phyloP scores from a whole-genome alignment of 2,329 filamentous ascomycete species.

The Grosmannia penicillata region DNA sequence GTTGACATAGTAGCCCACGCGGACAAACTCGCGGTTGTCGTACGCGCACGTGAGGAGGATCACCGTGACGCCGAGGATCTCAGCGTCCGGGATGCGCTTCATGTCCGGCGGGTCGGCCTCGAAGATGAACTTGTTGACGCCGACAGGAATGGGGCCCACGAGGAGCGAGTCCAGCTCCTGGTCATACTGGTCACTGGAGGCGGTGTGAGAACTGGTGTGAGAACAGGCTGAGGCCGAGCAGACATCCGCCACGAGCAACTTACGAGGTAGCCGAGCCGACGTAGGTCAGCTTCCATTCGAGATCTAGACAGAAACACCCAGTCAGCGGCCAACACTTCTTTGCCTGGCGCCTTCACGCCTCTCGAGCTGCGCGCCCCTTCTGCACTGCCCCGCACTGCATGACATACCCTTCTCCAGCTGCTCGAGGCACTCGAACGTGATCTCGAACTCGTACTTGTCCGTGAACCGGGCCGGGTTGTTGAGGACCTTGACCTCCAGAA shows the following conservation, averaged over 20 bases:
- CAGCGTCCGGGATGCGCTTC: conserved; percentile 78
- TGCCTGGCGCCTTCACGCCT: too few species aligned
- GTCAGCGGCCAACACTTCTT: background rate
- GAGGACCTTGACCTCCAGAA: conserved; percentile 86
- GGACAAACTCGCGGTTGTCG: conserved; percentile 90
- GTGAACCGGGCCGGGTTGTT: conserved; percentile 96
- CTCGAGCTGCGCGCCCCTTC: too few species aligned
- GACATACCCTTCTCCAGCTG: conserved; percentile 71
- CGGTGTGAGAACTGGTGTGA: background rate
- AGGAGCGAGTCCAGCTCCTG: conserved; percentile 96
- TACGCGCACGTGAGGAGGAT: conserved; percentile 94
- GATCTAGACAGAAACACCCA: conserved; percentile 39
- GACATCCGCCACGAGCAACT: conserved; percentile 22
- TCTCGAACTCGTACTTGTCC: conserved; percentile 91
- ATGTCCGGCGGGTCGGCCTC: conserved; percentile 88
- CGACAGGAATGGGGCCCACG: conserved; percentile 92
- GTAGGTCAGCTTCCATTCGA: conserved; percentile 99
- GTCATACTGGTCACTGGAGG: conserved; percentile 73
- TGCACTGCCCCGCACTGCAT: background rate
- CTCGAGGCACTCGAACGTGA: conserved; percentile 96
- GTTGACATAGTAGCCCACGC: conserved; percentile 98
- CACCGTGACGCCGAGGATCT: conserved; percentile 93
- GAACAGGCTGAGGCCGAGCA: conserved; percentile 5
- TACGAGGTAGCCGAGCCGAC: conserved; percentile 96
- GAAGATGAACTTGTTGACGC: conserved; percentile 98